Conservation (phyloP, 257 asterid species). For the Cordia subcordata region DNA sequence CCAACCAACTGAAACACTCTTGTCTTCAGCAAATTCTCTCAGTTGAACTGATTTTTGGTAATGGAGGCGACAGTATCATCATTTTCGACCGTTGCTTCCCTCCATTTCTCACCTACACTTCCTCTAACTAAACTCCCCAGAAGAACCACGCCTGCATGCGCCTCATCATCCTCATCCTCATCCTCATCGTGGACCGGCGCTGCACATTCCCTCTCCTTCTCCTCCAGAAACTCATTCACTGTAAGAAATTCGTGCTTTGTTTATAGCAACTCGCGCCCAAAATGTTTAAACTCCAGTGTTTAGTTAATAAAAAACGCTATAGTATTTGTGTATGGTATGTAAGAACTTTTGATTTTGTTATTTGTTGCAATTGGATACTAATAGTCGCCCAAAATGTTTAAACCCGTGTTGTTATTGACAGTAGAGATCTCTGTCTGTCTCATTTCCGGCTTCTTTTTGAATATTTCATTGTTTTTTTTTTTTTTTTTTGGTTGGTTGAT, state of each 20-base stretch:
- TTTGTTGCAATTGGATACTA: too few relatives aligned
- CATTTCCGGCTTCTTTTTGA: neutral
- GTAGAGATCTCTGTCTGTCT: too few relatives aligned
- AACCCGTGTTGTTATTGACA: too few relatives aligned
- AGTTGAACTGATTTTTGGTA: neutral
- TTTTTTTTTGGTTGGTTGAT: neutral
- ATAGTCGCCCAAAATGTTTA: too few relatives aligned
- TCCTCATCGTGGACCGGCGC: constrained; percentile 36
- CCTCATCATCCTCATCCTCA: constrained; percentile 14
- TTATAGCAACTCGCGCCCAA: too few relatives aligned
- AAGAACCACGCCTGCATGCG: constrained; percentile 19
- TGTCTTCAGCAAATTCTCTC: neutral
- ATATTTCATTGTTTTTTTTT: neutral
- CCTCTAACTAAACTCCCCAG: constrained; percentile 26
- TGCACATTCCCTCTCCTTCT: constrained; percentile 43
- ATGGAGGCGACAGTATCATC: constrained; percentile 58
- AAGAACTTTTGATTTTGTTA: too few relatives aligned
- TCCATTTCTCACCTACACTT: constrained; percentile 46
- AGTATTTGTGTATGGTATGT: too few relatives aligned
- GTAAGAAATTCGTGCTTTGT: constrained; percentile 24
- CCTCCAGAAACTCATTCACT: constrained; percentile 51
- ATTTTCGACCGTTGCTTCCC: constrained; percentile 54
- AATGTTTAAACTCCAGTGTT: too few relatives aligned
- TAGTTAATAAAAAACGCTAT: too few relatives aligned
- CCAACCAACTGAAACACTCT: constrained; percentile 1